Evolutionary conservation across 192 early-diverging fungal genomes (phyloP).

Genomic region (Nowakowskiella sp.): DNA sequence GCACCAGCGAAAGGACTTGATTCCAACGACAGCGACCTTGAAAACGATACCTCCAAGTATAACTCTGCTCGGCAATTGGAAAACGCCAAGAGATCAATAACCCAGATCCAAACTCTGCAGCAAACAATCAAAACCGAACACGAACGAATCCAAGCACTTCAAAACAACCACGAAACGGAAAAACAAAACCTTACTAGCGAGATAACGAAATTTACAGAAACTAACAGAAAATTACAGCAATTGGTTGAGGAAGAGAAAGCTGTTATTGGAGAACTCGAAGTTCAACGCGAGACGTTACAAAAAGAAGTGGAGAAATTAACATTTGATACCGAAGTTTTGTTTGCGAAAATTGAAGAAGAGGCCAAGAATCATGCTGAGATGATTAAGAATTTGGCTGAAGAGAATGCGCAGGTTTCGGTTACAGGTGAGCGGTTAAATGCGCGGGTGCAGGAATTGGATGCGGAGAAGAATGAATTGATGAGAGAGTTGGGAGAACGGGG

Average conservation of each 20-base stretch:
- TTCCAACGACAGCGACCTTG: no score
- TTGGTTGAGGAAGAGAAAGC: conserved; percentile 1
- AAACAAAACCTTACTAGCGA: no score
- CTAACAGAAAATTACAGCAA: conserved; percentile 10
- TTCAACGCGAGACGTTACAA: not conserved
- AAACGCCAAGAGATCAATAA: no score
- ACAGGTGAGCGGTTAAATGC: not conserved
- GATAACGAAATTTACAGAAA: conserved; percentile 11
- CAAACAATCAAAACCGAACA: no score
- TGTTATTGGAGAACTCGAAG: conserved; percentile 4
- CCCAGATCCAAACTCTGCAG: no score
- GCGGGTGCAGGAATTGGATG: not conserved
- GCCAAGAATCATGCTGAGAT: conserved; percentile 7
- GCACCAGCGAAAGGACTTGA: no score
- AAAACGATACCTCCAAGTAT: no score
- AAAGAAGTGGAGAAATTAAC: not conserved
- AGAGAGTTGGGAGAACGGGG: not conserved
- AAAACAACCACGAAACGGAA: no score
- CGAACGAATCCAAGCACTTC: no score
- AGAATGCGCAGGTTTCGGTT: not conserved
- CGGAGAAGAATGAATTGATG: conserved; percentile 1
- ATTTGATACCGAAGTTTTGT: not conserved
- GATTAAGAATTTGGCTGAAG: conserved; percentile 4
- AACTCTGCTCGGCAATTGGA: no score
- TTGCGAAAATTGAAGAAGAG: not conserved